Percentiles rank a stretch among this genome's conserved stretches.
phyloP scores from a whole-genome alignment of 139 green algal species.

The Volvox africanus region DNA sequence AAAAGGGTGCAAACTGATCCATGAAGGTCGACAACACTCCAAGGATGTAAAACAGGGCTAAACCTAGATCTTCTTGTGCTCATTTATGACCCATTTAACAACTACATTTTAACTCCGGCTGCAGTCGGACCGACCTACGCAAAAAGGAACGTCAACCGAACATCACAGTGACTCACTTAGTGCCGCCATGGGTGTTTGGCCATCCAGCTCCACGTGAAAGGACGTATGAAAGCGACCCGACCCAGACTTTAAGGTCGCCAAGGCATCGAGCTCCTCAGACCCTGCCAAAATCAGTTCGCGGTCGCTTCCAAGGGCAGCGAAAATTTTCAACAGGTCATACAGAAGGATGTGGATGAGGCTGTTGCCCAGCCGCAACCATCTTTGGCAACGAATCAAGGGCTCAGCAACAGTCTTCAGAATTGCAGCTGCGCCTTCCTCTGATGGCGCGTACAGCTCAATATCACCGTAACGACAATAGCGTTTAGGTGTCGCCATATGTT shows the following conservation, averaged over 20 bases:
- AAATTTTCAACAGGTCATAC: slow-evolving; percentile 10
- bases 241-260: neutral
- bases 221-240: no score
- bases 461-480: slow-evolving; percentile 5
- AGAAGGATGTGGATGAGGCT: neutral
- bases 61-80: no score
- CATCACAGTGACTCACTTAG: no score
- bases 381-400: neutral
- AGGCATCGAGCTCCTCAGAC: slow-evolving; percentile 3
- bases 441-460: slow-evolving; percentile 1
- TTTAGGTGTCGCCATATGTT: neutral
- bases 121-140: no score
- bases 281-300: neutral
- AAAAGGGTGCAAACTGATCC: no score
- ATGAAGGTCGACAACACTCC: no score
- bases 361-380: neutral
- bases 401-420: slow-evolving; percentile 5
- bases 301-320: neutral
- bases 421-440: neutral
- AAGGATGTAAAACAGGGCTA: no score
- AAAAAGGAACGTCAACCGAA: no score
- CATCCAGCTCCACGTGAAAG: no score
- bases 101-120: no score
- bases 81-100: no score
- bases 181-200: no score